Base-by-base conservation (phyloP, 2,329 filamentous ascomycete species). In the Aschersonia sp. region DNA sequence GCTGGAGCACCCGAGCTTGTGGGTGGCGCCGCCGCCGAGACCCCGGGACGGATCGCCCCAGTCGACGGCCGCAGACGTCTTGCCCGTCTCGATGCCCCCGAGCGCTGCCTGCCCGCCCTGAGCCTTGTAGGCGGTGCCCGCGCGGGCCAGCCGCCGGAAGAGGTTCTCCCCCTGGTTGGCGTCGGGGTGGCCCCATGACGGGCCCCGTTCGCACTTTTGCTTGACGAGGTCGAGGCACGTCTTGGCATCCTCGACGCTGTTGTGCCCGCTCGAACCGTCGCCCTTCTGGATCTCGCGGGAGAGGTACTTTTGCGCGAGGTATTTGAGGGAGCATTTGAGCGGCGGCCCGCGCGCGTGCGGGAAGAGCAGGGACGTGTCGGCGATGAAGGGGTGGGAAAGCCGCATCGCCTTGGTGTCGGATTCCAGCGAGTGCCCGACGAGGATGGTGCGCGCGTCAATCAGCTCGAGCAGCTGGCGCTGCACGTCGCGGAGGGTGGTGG, bases 191-290 rank as follows among this genome's bases (percentile, higher is more conserved):
- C 87, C 92, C 86, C 89, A 98, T 30, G 72, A 66, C 53, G 84
- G 85, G 41, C 92, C 92, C 65, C 86, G 92, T 62, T 97, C 89
- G 62, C 90, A 95, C 63, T 98, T 98, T 59, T 90, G 83, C 64
- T 92, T 94, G 44, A 97, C 80, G 2, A 98, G 81, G 57, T 97
- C 89, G 11, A 98, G 79, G 53, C 88, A 94, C 3, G 92, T 88
- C 53, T 76, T 81, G 11, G 92, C 88, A 62, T 98, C 92, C 64
- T 98, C 92, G 52, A 95, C 76, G 49, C 86, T 92, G 70, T 97
- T 83, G 61, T 98, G 92, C 12, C 92, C 92, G 12, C 61, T 61
- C 12, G 73, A 9, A 12, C 35, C 71, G 45, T 83, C 84, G 42
- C 80, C 81, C 56, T 85, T 87, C 61, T 98, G 92, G 47, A 98